Evolutionary conservation across 139 green algal genomes (phyloP).

Genomic region (Chlamydomonas applanata): DNA sequence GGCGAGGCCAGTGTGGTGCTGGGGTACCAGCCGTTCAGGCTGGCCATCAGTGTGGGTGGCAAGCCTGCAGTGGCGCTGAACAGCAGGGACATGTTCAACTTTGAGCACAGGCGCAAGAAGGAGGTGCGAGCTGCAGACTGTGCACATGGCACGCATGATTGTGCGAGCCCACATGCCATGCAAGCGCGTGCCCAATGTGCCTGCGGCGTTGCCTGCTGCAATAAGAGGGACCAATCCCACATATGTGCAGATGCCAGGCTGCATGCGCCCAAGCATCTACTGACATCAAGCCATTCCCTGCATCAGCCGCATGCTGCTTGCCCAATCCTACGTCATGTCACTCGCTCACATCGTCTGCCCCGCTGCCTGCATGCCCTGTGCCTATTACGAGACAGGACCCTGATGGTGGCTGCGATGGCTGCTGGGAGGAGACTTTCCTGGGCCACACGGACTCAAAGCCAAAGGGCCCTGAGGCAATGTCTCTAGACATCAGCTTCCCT

Average conservation of each 20-base stretch:
- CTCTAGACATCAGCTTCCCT: conserved; percentile 88
- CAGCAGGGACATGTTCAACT: conserved; percentile 71
- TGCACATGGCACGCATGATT: not conserved
- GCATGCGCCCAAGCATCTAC: too few relatives aligned
- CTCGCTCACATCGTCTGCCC: too few relatives aligned
- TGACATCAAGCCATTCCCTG: too few relatives aligned
- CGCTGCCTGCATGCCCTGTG: not conserved
- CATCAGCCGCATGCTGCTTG: too few relatives aligned
- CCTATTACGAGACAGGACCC: conserved; percentile 7
- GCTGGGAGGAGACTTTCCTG: conserved; percentile 93
- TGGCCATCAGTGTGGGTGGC: conserved; percentile 51
- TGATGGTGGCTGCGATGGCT: conserved; percentile 74
- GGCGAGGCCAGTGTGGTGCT: conserved; percentile 46
- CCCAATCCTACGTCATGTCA: too few relatives aligned
- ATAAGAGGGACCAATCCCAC: not conserved
- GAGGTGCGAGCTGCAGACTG: conserved; percentile 34
- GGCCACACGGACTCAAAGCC: conserved; percentile 83
- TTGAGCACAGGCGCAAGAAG: conserved; percentile 82
- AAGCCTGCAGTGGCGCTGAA: conserved; percentile 72
- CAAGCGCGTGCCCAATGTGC: not conserved
- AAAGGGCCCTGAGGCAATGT: conserved; percentile 85
- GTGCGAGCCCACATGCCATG: not conserved
- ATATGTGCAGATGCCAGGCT: not conserved
- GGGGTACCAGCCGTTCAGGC: conserved; percentile 56
- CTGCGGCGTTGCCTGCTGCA: not conserved